A percentile compares a stretch with the other conserved stretches of the same genome.
Conservation (phyloP, 2,329 filamentous ascomycete genomes). For the Calonectria hongkongensis region DNA sequence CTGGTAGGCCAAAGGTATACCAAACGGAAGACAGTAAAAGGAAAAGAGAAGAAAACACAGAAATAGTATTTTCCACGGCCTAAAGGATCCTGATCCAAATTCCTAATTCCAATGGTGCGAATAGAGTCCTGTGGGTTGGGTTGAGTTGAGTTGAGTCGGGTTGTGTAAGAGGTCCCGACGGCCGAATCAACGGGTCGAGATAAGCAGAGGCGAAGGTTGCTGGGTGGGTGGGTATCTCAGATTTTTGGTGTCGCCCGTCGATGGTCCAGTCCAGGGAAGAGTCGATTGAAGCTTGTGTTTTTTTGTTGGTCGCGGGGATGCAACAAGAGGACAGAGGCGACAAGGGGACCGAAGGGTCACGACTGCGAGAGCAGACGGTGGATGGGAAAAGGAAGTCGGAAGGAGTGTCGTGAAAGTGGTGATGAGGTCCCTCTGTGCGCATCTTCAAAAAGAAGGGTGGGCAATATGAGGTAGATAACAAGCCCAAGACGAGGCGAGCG, state of each 20-base stretch:
- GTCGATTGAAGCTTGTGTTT: conserved; percentile 28
- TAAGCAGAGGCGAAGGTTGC: conserved; percentile 36
- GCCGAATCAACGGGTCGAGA: conserved; percentile 72
- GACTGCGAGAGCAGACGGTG: conserved; percentile 49
- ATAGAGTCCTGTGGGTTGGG: conserved; percentile 52
- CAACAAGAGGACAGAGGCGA: conserved; percentile 46
- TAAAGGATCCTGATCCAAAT: conserved; percentile 53
- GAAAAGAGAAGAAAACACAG: conserved; percentile 48
- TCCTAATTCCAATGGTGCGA: conserved; percentile 40
- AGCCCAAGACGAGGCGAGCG: conserved; percentile 54
- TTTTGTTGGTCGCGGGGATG: conserved; percentile 40
- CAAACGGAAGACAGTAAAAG: conserved; percentile 53
- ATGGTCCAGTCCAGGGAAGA: conserved; percentile 39
- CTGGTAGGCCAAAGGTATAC: conserved; percentile 47
- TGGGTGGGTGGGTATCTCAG: conserved; percentile 34
- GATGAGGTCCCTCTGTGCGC: conserved; percentile 53
- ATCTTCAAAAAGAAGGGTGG: conserved; percentile 48
- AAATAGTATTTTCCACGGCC: conserved; percentile 51
- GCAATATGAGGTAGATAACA: conserved; percentile 52
- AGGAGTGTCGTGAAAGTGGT: conserved; percentile 63
- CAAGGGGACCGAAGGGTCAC: conserved; percentile 54
- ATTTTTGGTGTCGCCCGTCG: conserved; percentile 43
- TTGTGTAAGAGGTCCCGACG: conserved; percentile 58
- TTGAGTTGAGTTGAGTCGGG: conserved; percentile 49
- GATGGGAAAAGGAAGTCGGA: conserved; percentile 54